These are phyloP conservation scores for Eucalyptus regnans DNA, from an alignment of 345 rosid genomes.

Conservation along the genomic window DNA sequence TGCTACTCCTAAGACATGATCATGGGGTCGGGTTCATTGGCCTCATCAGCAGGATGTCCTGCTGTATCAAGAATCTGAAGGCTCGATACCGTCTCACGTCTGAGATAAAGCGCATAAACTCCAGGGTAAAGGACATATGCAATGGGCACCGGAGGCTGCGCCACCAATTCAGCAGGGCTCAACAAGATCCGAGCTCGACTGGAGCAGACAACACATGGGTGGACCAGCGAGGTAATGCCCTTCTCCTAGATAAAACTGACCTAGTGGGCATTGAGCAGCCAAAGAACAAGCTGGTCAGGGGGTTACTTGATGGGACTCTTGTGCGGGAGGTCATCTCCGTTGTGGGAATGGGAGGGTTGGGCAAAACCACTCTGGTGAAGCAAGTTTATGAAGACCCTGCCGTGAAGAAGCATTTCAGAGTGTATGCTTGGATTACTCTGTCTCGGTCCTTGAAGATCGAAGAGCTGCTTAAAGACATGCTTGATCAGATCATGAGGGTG, in stretches of 20 bases:
- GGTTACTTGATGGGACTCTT: neutral
- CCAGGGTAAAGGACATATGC: neutral
- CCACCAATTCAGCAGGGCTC: neutral
- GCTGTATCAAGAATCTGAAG: constrained; percentile 8
- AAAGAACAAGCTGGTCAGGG: constrained; percentile 1
- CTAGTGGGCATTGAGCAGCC: constrained; percentile 21
- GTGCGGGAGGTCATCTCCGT: constrained; percentile 5
- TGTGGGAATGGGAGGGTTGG: constrained; percentile 32
- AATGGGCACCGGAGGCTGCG: constrained; percentile 4
- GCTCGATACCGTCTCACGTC: constrained; percentile 4
- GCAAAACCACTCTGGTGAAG: constrained; percentile 28
- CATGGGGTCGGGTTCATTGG: neutral
- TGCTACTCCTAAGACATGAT: neutral
- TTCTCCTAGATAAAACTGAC: constrained; percentile 16
- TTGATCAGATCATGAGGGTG: constrained; percentile 7
- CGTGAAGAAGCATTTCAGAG: constrained; percentile 5
- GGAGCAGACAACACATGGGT: neutral
- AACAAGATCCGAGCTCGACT: neutral
- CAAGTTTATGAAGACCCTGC: constrained; percentile 12
- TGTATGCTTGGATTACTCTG: constrained; percentile 16
- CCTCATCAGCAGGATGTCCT: neutral
- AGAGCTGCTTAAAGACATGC: constrained; percentile 1
- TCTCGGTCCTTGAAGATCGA: constrained; percentile 8
- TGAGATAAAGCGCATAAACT: constrained; percentile 1
- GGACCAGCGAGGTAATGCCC: constrained; percentile 10